phyloP scores from a whole-genome alignment of 176 grass and related monocot species.

The Aegilops sharonensis region DNA sequence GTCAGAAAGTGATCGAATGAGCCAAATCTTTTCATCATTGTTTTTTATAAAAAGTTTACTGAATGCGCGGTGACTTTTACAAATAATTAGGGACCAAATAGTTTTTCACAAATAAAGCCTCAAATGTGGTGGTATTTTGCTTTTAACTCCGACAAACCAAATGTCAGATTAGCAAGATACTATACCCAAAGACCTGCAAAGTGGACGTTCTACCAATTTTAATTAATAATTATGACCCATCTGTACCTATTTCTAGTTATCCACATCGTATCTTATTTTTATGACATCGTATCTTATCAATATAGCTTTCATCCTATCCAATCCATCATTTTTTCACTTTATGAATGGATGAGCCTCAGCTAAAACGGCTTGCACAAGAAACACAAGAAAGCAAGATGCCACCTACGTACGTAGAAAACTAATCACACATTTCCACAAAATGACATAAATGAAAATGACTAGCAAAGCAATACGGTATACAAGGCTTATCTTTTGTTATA shows the following conservation, averaged over 20 bases:
- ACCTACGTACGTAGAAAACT: neutral
- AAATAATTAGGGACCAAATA: no score
- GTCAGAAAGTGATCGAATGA: no score
- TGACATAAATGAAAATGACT: neutral
- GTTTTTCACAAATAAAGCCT: no score
- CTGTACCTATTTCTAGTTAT: neutral
- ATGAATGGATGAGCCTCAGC: neutral
- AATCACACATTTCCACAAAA: neutral
- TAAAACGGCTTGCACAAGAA: neutral
- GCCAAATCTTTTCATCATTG: no score
- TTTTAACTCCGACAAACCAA: neutral
- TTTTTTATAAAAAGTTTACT: no score
- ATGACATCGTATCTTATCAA: neutral
- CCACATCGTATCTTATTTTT: neutral
- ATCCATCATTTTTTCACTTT: neutral
- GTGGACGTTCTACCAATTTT: conserved; percentile 12
- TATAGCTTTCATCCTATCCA: neutral
- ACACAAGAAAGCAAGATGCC: neutral
- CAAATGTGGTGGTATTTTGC: no score
- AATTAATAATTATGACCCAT: neutral
- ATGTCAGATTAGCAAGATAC: neutral
- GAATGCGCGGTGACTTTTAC: no score
- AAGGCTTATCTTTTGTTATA: neutral
- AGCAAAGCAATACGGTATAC: neutral
- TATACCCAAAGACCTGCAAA: neutral